Base-by-base conservation (phyloP, 495 filamentous ascomycete genomes). In the Hypoxylon crocopeplum region DNA sequence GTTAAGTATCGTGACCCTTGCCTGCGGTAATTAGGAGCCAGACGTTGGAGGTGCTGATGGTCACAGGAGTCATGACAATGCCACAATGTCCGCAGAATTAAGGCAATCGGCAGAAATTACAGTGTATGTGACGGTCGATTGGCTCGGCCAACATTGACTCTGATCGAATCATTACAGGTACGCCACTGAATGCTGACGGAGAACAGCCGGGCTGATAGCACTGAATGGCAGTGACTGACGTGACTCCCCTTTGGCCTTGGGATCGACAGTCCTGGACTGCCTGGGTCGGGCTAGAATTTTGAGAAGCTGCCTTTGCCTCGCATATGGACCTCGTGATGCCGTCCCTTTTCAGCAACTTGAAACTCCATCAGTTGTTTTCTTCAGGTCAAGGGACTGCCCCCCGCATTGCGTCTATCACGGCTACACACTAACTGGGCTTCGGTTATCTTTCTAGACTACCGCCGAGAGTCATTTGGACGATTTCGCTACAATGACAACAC, bases 401-500 rank as follows among this genome's bases (percentile, higher is more conserved):
- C 61, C 55, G 55, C 50, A 42, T 59, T 49, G 47, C 44, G 32
- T 50, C 39, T 54, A 46, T 55, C 37, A 59, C 50, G 36, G 29
- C 44, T 38, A 22, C 37, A 42, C 44, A 39, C 54, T 24, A 41
- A 19, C 34, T 54, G 24, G 48, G 33, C 36, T 45, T 53, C 36
- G 42, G 44, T 27, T 51, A 29, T 50, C 46, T 27, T 39, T 37
- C 46, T 37, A 11, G 56, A 48, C 45, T 22, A 32, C 15, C 10
- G 52, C 19, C 4, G 16, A n/a, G 17, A 64, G 61, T 64, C 61
- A 64, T 56, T 64, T 64, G 61, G 36, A 64, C 61, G 45, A 59
- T 64, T 58, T 59, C 52, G 50, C 55, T 29, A 64, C 54, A 40
- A 55, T 64, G 61, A 56, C 61, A 64, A 59, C 61, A 48, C 61